Evolutionary conservation across 805 yeast species (phyloP).

Genomic region (Barnettozyma sp.): DNA sequence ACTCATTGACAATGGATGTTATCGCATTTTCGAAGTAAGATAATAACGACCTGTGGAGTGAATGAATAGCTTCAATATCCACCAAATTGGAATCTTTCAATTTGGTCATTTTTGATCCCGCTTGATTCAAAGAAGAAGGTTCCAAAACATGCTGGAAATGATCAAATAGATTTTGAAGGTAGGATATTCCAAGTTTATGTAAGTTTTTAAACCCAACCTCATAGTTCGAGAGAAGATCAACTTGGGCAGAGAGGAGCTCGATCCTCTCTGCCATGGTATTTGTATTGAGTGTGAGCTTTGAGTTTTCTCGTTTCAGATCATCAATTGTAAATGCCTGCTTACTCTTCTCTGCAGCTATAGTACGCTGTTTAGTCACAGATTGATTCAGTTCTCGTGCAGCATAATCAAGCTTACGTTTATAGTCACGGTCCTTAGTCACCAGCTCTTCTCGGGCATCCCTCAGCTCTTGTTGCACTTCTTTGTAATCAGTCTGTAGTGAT

Average conservation of each 20-base stretch:
- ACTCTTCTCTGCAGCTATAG: constrained; percentile 38
- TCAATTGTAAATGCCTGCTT: constrained; percentile 37
- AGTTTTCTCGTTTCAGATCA: constrained; percentile 33
- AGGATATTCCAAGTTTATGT: constrained; percentile 35
- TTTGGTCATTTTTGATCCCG: constrained; percentile 42
- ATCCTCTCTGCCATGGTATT: constrained; percentile 35
- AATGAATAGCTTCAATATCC: constrained; percentile 25
- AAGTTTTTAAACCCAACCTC: constrained; percentile 39
- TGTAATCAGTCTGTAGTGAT: constrained; percentile 21
- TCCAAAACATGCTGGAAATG: constrained; percentile 52
- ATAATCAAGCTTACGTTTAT: constrained; percentile 26
- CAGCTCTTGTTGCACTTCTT: constrained; percentile 19
- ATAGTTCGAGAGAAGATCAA: constrained; percentile 24
- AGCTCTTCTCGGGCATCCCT: constrained; percentile 19
- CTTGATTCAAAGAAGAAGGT: constrained; percentile 51
- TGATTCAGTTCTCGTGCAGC: constrained; percentile 32
- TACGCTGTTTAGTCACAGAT: constrained; percentile 39
- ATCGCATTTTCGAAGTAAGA: constrained; percentile 56
- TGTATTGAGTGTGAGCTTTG: constrained; percentile 30
- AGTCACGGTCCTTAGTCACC: constrained; percentile 28
- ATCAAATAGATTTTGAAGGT: constrained; percentile 43
- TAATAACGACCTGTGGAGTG: constrained; percentile 37
- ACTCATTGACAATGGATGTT: constrained; percentile 51
- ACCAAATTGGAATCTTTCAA: constrained; percentile 26
- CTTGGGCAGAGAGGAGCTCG: constrained; percentile 23